These are phyloP conservation scores for Fusarium avenaceum DNA, from an alignment of 2,329 filamentous ascomycete species.

Conservation along the genomic window DNA sequence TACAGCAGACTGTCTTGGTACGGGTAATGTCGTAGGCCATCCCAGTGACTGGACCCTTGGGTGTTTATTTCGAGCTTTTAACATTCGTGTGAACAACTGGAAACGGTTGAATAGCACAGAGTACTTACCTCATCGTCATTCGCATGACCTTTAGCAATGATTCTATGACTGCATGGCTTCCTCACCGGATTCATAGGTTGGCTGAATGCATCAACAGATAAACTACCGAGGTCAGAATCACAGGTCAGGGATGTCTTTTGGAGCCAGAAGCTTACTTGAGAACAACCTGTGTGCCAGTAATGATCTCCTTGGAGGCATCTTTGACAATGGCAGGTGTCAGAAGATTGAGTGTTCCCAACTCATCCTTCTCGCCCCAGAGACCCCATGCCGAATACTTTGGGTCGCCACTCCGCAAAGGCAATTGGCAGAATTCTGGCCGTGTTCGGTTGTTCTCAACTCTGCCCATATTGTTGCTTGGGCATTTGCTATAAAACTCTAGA, in stretches of 20 bases:
- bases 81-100: neutral
- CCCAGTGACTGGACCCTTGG: conserved; percentile 1
- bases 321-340: neutral
- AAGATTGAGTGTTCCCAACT: neutral
- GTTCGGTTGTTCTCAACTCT: neutral
- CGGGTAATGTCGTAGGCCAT: conserved; percentile 1
- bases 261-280: neutral
- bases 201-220: neutral
- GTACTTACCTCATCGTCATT: conserved; percentile 2
- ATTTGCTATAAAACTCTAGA: too few relatives aligned
- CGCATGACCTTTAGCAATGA: conserved; percentile 3
- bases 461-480: neutral
- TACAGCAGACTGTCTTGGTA: neutral
- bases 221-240: neutral
- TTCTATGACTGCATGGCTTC: neutral
- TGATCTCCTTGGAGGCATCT: neutral
- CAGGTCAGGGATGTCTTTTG: neutral
- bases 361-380: conserved; percentile 1
- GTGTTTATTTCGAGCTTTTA: neutral
- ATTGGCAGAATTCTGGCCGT: neutral
- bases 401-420: neutral
- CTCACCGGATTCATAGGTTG: conserved; percentile 3
- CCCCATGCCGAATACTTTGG: conserved; percentile 6
- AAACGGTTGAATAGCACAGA: neutral
- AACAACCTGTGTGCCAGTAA: neutral